Conservation (phyloP, 2,329 filamentous ascomycete species). For the Waltergamsia citrina region DNA sequence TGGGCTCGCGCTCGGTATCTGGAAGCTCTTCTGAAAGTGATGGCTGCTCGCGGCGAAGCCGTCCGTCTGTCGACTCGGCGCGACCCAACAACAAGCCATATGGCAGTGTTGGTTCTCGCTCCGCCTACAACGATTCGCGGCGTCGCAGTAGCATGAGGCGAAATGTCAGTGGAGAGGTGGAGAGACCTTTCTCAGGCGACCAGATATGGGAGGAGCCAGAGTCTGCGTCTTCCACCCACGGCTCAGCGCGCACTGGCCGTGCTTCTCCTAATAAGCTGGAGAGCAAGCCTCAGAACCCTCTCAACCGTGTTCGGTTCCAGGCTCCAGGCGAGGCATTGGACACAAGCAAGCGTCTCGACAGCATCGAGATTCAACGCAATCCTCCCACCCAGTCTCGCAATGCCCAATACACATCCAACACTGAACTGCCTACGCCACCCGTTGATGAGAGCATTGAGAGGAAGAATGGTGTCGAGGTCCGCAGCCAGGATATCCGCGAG, state of each 20-base stretch:
- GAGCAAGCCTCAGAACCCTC: constrained; percentile 19
- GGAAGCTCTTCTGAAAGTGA: constrained; percentile 42
- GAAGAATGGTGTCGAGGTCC: constrained; percentile 75
- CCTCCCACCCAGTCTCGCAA: constrained; percentile 76
- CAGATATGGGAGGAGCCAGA: constrained; percentile 87
- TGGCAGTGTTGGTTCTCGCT: constrained; percentile 24
- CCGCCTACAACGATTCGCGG: constrained; percentile 29
- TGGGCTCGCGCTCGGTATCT: constrained; percentile 35
- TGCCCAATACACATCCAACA: constrained; percentile 67
- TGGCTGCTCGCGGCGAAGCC: constrained; percentile 21
- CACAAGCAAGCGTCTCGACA: constrained; percentile 29
- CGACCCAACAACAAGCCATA: constrained; percentile 25
- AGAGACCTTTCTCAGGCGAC: constrained; percentile 61
- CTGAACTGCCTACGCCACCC: constrained; percentile 9
- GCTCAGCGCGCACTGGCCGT: constrained; percentile 13
- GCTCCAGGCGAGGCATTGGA: constrained; percentile 26
- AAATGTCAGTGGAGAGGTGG: constrained; percentile 60
- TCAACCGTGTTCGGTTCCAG: constrained; percentile 27
- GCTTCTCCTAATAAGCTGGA: constrained; percentile 13
- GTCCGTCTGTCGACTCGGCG: constrained; percentile 13
- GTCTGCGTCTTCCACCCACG: constrained; percentile 12
- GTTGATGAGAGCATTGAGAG: constrained; percentile 38
- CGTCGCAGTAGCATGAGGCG: constrained; percentile 58
- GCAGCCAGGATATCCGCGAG: constrained; percentile 77
- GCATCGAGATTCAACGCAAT: constrained; percentile 74